These are phyloP conservation scores for Globisporangium yorkense DNA, from an alignment of 352 stramenopile species.

Conservation along the genomic window DNA sequence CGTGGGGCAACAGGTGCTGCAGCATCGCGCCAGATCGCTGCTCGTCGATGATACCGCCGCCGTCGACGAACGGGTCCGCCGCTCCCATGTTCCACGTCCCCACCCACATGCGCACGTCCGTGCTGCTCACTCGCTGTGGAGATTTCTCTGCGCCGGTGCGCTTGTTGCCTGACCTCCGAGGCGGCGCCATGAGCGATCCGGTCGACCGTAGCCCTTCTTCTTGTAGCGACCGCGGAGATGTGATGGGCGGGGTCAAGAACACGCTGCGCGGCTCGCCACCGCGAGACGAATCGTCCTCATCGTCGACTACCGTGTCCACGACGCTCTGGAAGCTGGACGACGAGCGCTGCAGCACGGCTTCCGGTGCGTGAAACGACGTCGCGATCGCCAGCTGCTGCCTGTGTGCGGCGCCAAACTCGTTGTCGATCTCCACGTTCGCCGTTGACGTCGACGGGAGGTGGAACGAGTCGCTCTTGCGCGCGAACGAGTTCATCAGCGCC, in stretches of 20 bases:
- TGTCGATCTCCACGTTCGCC: constrained; percentile 13
- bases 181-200: constrained; percentile 28
- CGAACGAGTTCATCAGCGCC: constrained; percentile 25
- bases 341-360: constrained; percentile 14
- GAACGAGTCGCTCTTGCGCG: constrained; percentile 50
- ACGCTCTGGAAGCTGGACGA: constrained; percentile 20
- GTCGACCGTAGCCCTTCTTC: constrained; percentile 41
- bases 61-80: constrained; percentile 71
- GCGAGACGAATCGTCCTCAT: constrained; percentile 14
- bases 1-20: constrained; percentile 67
- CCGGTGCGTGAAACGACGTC: constrained; percentile 23
- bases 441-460: constrained; percentile 27
- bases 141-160: neutral
- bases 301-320: constrained; percentile 29
- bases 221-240: constrained; percentile 61
- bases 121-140: constrained; percentile 29
- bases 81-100: constrained; percentile 87
- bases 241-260: constrained; percentile 21
- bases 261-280: constrained; percentile 6
- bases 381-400: constrained; percentile 36
- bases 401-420: constrained; percentile 30
- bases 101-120: constrained; percentile 73
- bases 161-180: constrained; percentile 6
- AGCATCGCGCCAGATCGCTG: constrained; percentile 64
- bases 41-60: constrained; percentile 68